These are phyloP conservation scores for Vigna angularis DNA, from an alignment of 306 rosid genomes.

Conservation along the genomic window DNA sequence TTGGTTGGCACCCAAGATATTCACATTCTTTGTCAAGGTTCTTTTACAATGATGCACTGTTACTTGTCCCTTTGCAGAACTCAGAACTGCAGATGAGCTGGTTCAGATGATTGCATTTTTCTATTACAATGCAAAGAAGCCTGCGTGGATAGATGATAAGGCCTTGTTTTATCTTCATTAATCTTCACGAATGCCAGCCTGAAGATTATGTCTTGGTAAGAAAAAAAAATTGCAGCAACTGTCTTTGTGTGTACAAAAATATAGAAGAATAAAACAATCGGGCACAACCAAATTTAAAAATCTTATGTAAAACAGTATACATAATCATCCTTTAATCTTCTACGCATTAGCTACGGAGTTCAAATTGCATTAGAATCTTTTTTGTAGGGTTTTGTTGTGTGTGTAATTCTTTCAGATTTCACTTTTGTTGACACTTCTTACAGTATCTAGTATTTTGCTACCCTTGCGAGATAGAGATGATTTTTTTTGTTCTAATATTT, in stretches of 20 bases:
- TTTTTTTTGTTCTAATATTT: no score
- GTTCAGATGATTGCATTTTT: constrained; percentile 94
- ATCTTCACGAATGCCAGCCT: constrained; percentile 5
- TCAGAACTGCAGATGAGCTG: constrained; percentile 74
- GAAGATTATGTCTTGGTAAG: constrained; percentile 3
- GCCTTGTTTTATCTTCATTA: constrained; percentile 40
- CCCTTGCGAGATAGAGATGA: no score
- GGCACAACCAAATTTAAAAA: constrained; percentile 9
- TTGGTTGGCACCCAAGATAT: constrained; percentile 31
- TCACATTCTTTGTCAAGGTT: constrained; percentile 26
- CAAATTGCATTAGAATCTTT: background rate
- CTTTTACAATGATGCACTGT: constrained; percentile 8
- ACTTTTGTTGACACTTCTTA: no score
- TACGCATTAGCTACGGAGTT: background rate
- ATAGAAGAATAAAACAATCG: background rate
- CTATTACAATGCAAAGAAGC: constrained; percentile 92
- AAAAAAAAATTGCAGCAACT: background rate
- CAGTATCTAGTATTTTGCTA: no score
- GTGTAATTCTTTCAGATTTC: no score
- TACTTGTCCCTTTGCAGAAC: constrained; percentile 52
- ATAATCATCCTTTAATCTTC: background rate
- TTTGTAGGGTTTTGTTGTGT: no score
- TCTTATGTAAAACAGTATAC: background rate
- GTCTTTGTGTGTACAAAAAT: background rate
- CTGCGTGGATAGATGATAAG: constrained; percentile 77